Conservation (phyloP, 768 basidiomycete species). For the Agaricus subrufescens region DNA sequence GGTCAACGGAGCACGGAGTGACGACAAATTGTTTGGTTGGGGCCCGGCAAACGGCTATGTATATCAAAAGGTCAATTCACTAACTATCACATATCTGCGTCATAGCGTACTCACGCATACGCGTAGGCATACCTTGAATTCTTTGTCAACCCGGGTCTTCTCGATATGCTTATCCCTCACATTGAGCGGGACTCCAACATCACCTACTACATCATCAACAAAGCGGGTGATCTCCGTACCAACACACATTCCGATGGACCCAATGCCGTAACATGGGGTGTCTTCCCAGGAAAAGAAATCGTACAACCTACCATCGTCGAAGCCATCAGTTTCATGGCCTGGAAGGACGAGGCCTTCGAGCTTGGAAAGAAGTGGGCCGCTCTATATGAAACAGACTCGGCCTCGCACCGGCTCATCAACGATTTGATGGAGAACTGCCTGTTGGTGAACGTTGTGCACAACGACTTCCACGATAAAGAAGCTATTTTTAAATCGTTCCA, state of each 20-base stretch:
- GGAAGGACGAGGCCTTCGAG: conserved; percentile 98
- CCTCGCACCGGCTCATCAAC: conserved; percentile 69
- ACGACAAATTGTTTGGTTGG: conserved; percentile 88
- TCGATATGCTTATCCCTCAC: conserved; percentile 66
- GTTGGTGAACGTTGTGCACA: conserved; percentile 95
- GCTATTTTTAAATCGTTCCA: conserved; percentile 88
- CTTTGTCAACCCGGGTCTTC: conserved; percentile 76
- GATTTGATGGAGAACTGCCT: conserved; percentile 76
- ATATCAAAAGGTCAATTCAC: conserved; percentile 76
- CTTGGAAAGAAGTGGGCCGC: conserved; percentile 89
- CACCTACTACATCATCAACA: conserved; percentile 98
- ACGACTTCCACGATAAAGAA: conserved; percentile 82
- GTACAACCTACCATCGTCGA: conserved; percentile 96
- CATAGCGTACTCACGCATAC: conserved; percentile 1
- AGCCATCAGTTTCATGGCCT: conserved; percentile 97
- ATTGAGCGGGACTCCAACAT: conserved; percentile 86
- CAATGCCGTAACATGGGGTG: conserved; percentile 98
- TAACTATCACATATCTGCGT: not conserved
- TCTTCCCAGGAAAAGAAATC: conserved; percentile 96
- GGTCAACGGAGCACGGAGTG: conserved; percentile 83
- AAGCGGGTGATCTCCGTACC: conserved; percentile 88
- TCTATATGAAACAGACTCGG: conserved; percentile 74
- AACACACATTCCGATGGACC: conserved; percentile 95
- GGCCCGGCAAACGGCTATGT: conserved; percentile 91
- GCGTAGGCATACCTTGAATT: conserved; percentile 91